These are phyloP conservation scores for Aschersonia sp. DNA, from an alignment of 2,329 filamentous ascomycete species.

Conservation along the genomic window DNA sequence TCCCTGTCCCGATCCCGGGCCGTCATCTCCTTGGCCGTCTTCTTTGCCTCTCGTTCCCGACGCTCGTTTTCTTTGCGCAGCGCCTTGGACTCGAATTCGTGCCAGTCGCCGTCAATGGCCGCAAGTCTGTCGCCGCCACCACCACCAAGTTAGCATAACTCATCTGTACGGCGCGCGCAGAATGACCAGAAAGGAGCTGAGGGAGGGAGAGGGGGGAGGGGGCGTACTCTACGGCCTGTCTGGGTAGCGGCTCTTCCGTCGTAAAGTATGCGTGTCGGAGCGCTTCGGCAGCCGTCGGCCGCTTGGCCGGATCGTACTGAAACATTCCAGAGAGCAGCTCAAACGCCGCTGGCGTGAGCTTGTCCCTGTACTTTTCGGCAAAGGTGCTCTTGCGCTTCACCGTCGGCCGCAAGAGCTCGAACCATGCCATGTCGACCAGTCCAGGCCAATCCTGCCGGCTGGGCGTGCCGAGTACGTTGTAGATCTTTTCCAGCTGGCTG, in stretches of 20 bases:
- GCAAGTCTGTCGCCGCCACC: conserved; percentile 40
- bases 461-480: conserved; percentile 78
- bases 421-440: conserved; percentile 92
- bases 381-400: conserved; percentile 63
- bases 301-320: conserved; percentile 69
- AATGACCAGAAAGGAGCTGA: not conserved
- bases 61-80: conserved; percentile 78
- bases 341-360: conserved; percentile 66
- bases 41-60: conserved; percentile 37
- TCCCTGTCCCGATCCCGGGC: conserved; percentile 7
- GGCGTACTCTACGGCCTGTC: conserved; percentile 68
- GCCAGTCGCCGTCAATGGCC: conserved; percentile 84
- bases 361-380: conserved; percentile 65
- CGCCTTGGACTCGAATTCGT: conserved; percentile 96
- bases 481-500: conserved; percentile 93
- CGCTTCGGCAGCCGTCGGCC: conserved; percentile 72
- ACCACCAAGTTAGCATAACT: not conserved
- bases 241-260: conserved; percentile 60
- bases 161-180: not conserved
- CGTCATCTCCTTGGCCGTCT: conserved; percentile 23
- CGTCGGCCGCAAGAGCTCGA: conserved; percentile 72
- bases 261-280: conserved; percentile 82
- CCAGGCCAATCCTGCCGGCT: conserved; percentile 75
- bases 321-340: conserved; percentile 78
- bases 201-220: not conserved